Evolutionary conservation across 768 basidiomycete species (phyloP).

Genomic region (Asterophora lycoperdoides): DNA sequence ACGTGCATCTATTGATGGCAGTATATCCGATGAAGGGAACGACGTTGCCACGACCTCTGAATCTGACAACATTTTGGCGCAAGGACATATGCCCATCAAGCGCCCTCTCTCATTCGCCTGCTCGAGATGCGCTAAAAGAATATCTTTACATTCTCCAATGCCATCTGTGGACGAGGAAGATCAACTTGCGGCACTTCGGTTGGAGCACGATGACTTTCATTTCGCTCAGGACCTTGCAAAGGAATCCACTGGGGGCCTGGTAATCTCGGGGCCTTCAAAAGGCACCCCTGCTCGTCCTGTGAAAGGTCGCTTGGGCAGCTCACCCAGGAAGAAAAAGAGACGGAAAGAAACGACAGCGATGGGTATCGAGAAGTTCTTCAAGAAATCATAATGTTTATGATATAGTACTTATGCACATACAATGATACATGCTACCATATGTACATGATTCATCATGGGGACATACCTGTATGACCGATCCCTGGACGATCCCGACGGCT

Average conservation of each 20-base stretch:
- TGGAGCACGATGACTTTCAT: constrained; percentile 90
- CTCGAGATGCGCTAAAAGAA: constrained; percentile 48
- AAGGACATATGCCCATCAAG: constrained; percentile 2
- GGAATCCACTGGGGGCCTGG: constrained; percentile 24
- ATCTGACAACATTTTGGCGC: background rate
- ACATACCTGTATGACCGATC: too few relatives aligned
- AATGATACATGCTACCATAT: too few relatives aligned
- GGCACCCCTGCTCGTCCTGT: background rate
- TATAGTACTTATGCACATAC: too few relatives aligned
- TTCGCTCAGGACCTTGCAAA: constrained; percentile 75
- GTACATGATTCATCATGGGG: too few relatives aligned
- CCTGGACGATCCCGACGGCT: too few relatives aligned
- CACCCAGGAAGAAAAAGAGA: constrained; percentile 18
- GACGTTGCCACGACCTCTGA: background rate
- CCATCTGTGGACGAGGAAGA: constrained; percentile 29
- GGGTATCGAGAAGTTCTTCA: constrained; percentile 21
- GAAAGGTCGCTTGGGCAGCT: constrained; percentile 1
- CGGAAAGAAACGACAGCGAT: constrained; percentile 7
- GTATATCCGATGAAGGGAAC: constrained; percentile 2
- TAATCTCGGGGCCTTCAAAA: constrained; percentile 14
- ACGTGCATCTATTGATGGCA: constrained; percentile 1
- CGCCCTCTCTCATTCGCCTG: constrained; percentile 46
- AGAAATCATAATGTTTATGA: constrained; percentile 9
- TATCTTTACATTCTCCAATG: constrained; percentile 27
- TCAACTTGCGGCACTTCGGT: constrained; percentile 38